Percentiles rank a stretch among this genome's conserved stretches.
These are phyloP conservation scores for Volvariella volvacea DNA, from an alignment of 1,284 basidiomycete species.

Conservation along the genomic window DNA sequence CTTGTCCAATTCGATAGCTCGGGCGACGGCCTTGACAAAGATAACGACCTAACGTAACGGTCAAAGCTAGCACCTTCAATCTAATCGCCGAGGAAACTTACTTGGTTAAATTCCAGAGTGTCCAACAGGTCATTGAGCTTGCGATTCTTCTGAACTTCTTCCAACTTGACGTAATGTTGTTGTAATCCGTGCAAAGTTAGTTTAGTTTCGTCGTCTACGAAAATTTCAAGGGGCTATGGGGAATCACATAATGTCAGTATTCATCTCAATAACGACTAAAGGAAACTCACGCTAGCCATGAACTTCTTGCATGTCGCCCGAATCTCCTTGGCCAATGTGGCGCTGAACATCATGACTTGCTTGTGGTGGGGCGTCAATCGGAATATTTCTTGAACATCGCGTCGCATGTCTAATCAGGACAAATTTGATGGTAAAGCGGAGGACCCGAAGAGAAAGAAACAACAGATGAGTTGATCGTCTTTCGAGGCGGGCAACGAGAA, in stretches of 20 bases:
- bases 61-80: not conserved
- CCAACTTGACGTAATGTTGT: slow-evolving; percentile 97
- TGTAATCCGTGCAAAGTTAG: slow-evolving; percentile 97
- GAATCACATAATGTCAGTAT: slow-evolving; percentile 6
- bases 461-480: slow-evolving; percentile 25
- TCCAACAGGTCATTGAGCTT: slow-evolving; percentile 97
- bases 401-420: slow-evolving; percentile 88
- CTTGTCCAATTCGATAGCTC: slow-evolving; percentile 96
- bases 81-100: slow-evolving; percentile 22
- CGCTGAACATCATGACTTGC: slow-evolving; percentile 99
- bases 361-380: slow-evolving; percentile 99
- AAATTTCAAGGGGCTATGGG: slow-evolving; percentile 92
- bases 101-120: slow-evolving; percentile 98
- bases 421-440: no score
- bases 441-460: slow-evolving; percentile 15
- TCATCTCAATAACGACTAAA: not conserved
- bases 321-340: slow-evolving; percentile 96
- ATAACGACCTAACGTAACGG: slow-evolving; percentile 78
- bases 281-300: slow-evolving; percentile 88
- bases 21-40: slow-evolving; percentile 96
- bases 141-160: slow-evolving; percentile 94
- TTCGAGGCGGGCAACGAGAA: slow-evolving; percentile 48
- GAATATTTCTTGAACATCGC: slow-evolving; percentile 99
- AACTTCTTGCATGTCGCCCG: slow-evolving; percentile 99
- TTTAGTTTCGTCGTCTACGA: slow-evolving; percentile 99